phyloP scores from a whole-genome alignment of 768 basidiomycete genomes.

The Trametes punicea region DNA sequence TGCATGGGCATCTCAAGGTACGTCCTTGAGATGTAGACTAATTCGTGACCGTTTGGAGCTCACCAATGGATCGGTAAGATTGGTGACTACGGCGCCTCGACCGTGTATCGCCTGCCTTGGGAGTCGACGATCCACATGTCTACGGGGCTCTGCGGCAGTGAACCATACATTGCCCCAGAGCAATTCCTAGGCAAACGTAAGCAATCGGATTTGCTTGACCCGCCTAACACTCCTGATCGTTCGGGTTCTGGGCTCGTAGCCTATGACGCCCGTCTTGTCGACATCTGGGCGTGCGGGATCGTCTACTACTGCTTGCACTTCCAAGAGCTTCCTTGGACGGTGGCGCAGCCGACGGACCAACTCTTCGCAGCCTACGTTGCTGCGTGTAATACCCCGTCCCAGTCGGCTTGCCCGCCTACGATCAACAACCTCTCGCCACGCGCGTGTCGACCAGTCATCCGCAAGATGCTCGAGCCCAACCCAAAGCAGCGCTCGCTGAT shows the following conservation, averaged over 20 bases:
- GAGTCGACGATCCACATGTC: conserved; percentile 96
- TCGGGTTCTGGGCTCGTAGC: conserved; percentile 47
- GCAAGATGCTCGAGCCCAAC: conserved; percentile 95
- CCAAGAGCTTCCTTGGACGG: conserved; percentile 97
- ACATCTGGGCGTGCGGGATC: conserved; percentile 96
- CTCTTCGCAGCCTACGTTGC: conserved; percentile 76
- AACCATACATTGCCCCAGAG: conserved; percentile 98
- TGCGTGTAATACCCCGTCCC: conserved; percentile 48
- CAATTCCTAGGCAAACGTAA: conserved; percentile 96
- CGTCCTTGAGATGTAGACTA: conserved; percentile 29
- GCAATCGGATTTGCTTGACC: conserved; percentile 38
- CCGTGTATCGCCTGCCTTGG: conserved; percentile 99
- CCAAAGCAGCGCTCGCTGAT: conserved; percentile 72
- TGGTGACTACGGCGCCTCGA: conserved; percentile 97
- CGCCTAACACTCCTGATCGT: conserved; percentile 37
- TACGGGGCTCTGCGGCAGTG: conserved; percentile 94
- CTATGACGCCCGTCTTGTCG: conserved; percentile 95
- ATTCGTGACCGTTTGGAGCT: conserved; percentile 10
- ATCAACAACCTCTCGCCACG: conserved; percentile 88
- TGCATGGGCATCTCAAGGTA: conserved; percentile 90
- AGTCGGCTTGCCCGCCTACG: conserved; percentile 53
- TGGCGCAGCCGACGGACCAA: conserved; percentile 77
- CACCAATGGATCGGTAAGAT: conserved; percentile 51
- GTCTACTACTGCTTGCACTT: conserved; percentile 99
- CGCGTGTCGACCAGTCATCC: conserved; percentile 76